Base-by-base conservation (phyloP, 2,329 filamentous ascomycete genomes). In the Cladosporium colombiae region DNA sequence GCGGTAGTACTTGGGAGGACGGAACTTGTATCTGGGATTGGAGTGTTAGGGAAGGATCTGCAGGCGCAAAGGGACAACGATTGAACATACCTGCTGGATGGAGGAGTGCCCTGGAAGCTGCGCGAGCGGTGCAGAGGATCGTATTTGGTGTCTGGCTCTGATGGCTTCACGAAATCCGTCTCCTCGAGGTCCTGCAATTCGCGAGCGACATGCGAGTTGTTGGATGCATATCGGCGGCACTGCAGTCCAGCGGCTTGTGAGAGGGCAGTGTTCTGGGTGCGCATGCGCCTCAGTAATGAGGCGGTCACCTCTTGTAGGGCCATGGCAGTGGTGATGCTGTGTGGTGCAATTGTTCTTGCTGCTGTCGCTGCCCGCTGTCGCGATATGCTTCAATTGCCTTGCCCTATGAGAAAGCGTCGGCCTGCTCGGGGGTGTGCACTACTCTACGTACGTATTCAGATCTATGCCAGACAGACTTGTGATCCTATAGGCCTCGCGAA, bases 1-100 rank as follows among this genome's bases (percentile, higher is more conserved):
- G 74, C 94, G 91, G 79, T 97, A 89, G 85, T 93, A 99, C 81
- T 94, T 95, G 69, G 95, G 95, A 60, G 94, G 90, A 70, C 93
- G 92, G 80, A 91, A 98, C 80, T 96, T 91, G 82, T 98, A 99
- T 85, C 94, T 63, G 35, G 21, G 21, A 21, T 16, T 31, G 33
- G 27, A 35, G 25, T 35, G 14, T 62, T 52, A 62, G 59, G 29
- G 59, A 60, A 31, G 29, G 13, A 50, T 16, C 35, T 68, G 31
- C 77, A 27, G 33, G 5, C 7, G 35, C 8, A 11, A 5, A 21
- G 18, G 18, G 56, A 46, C 2, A 27, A 13, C 23, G 44, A 18
- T 25, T 2, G 5, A 29, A 62, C 59, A 35, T 11, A 86, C 85
- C 85, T 85, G 82, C 84, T 84, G 14, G 81, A 77, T 10, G 86